Evolutionary conservation across 805 yeast genomes (phyloP).

Genomic region (Metschnikowia lachancei): DNA sequence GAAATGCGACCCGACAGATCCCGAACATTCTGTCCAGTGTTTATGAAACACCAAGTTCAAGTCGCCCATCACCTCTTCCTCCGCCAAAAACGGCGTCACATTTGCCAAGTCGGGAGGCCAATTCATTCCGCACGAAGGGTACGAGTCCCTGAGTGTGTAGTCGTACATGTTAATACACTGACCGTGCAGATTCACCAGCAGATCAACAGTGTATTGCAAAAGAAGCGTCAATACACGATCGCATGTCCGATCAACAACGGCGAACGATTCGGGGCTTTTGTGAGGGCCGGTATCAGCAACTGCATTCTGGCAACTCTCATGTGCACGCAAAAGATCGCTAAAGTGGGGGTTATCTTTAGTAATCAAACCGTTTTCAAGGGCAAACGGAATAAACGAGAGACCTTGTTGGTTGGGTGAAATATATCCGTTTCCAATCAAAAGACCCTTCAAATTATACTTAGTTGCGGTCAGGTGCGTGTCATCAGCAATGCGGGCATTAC

Average conservation of each 20-base stretch:
- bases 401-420: constrained; percentile 85
- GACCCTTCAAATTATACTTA: constrained; percentile 52
- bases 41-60: constrained; percentile 47
- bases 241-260: constrained; percentile 31
- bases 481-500: constrained; percentile 31
- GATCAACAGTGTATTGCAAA: constrained; percentile 31
- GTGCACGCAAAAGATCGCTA: constrained; percentile 43
- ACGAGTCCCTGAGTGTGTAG: constrained; percentile 62
- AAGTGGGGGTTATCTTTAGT: constrained; percentile 38
- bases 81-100: constrained; percentile 51
- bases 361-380: constrained; percentile 57
- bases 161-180: constrained; percentile 85
- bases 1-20: constrained; percentile 52
- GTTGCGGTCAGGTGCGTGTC: constrained; percentile 12
- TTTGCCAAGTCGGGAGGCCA: constrained; percentile 73
- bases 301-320: constrained; percentile 59
- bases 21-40: constrained; percentile 78
- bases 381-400: constrained; percentile 72
- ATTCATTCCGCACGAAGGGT: constrained; percentile 85
- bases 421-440: constrained; percentile 93
- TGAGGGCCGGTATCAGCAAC: constrained; percentile 30
- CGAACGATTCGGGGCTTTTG: constrained; percentile 7
- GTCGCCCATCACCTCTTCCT: constrained; percentile 44
- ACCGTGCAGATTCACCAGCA: constrained; percentile 30
- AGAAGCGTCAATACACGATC: constrained; percentile 46